These are phyloP conservation scores for Lactifluus subvellereus DNA, from an alignment of 768 basidiomycete genomes.

Conservation along the genomic window DNA sequence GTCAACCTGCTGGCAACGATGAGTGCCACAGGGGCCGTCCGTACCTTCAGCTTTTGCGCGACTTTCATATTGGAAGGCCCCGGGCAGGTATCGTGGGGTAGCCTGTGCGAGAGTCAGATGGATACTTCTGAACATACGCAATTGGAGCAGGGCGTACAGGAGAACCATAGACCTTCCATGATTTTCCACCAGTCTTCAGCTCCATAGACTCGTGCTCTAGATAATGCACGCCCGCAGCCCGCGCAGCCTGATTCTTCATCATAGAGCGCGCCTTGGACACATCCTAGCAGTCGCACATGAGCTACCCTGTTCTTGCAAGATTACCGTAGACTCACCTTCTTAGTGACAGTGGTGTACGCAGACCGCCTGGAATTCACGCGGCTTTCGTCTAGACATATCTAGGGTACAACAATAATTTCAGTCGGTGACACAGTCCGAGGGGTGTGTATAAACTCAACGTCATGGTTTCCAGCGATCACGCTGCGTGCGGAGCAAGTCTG, in stretches of 20 bases:
- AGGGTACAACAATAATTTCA: not conserved
- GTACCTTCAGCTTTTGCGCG: constrained; percentile 26
- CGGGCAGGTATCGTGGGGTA: constrained; percentile 30
- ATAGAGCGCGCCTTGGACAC: constrained; percentile 27
- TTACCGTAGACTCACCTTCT: not conserved
- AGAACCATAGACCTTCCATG: constrained; percentile 37
- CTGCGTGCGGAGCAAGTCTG: constrained; percentile 22
- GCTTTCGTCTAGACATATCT: constrained; percentile 20
- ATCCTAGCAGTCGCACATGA: constrained; percentile 27
- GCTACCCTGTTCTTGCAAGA: not conserved
- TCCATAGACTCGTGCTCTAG: constrained; percentile 32
- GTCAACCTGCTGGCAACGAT: not conserved
- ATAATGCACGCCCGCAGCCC: constrained; percentile 32
- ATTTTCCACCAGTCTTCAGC: constrained; percentile 28
- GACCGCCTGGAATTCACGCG: not conserved
- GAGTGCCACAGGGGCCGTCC: not conserved
- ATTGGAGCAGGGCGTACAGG: constrained; percentile 29
- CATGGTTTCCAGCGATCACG: constrained; percentile 38
- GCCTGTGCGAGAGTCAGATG: constrained; percentile 27
- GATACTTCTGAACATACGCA: not conserved
- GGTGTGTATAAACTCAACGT: constrained; percentile 28
- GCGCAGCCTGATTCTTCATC: constrained; percentile 25
- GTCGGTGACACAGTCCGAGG: not conserved
- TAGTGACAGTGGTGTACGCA: constrained; percentile 4
- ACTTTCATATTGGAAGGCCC: constrained; percentile 36